Conservation (phyloP, 768 basidiomycete genomes). For the Multifurca ochricompacta region DNA sequence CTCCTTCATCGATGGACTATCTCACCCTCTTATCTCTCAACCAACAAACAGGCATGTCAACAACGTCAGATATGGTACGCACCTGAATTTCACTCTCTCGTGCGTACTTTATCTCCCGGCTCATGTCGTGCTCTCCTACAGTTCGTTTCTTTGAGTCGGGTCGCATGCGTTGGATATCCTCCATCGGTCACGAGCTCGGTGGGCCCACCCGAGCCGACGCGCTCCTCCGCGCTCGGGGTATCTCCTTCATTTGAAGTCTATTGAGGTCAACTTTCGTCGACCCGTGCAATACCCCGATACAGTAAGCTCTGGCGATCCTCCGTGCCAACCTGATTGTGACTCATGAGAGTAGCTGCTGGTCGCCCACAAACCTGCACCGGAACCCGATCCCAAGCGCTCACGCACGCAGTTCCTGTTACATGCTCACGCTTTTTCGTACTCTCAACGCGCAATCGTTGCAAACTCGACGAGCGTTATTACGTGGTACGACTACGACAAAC, state of each 20-base stretch:
- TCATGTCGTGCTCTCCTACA: conserved; percentile 23
- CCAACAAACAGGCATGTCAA: conserved; percentile 57
- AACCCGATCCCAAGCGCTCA: conserved; percentile 17
- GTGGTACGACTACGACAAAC: conserved; percentile 70
- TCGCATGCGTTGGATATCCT: conserved; percentile 60
- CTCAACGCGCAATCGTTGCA: conserved; percentile 55
- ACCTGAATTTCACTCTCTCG: background rate
- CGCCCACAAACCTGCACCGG: conserved; percentile 45
- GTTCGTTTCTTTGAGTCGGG: conserved; percentile 68
- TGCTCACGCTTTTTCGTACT: conserved; percentile 55
- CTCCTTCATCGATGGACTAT: background rate
- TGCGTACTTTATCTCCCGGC: background rate
- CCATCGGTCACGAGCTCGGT: conserved; percentile 50
- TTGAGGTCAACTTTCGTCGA: conserved; percentile 56
- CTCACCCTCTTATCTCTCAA: background rate
- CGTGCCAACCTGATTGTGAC: background rate
- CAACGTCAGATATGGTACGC: conserved; percentile 63
- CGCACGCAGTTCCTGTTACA: conserved; percentile 41
- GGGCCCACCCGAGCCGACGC: conserved; percentile 46
- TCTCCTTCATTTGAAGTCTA: conserved; percentile 70
- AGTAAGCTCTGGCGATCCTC: conserved; percentile 30
- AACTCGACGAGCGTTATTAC: conserved; percentile 57
- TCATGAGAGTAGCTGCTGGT: conserved; percentile 44
- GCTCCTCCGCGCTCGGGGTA: conserved; percentile 54
- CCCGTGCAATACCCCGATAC: conserved; percentile 76